Evolutionary conservation across 2,329 filamentous ascomycete species (phyloP).

Genomic region (Teratosphaeria epicoccoides): DNA sequence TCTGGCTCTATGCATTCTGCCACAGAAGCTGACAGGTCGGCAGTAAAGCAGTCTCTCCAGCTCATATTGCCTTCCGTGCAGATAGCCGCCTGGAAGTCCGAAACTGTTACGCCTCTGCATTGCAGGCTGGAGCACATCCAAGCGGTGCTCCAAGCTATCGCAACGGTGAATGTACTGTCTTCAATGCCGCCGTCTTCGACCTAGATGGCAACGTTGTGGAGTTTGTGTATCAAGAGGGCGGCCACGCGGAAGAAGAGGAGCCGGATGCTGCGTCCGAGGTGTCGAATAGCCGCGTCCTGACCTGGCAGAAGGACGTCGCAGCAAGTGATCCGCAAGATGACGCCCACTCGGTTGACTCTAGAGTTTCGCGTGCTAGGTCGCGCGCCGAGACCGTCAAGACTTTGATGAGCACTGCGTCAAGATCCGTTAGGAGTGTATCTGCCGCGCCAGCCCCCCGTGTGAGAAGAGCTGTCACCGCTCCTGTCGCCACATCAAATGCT

Average conservation of each 20-base stretch:
- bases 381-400: constrained; percentile 16
- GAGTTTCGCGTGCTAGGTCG: constrained; percentile 13
- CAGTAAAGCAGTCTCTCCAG: constrained; percentile 21
- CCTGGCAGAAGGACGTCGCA: constrained; percentile 34
- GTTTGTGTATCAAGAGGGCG: constrained; percentile 49
- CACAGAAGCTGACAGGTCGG: not conserved
- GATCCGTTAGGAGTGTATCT: constrained; percentile 9
- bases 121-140: constrained; percentile 53
- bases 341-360: constrained; percentile 14
- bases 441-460: constrained; percentile 9
- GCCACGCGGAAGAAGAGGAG: constrained; percentile 22
- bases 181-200: constrained; percentile 58
- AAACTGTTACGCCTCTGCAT: constrained; percentile 59
- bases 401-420: constrained; percentile 16
- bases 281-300: constrained; percentile 36
- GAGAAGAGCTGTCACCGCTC: constrained; percentile 10
- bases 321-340: constrained; percentile 13
- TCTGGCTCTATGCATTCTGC: constrained; percentile 10
- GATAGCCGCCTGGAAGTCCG: constrained; percentile 54
- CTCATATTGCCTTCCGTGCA: constrained; percentile 51
- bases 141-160: constrained; percentile 47
- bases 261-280: constrained; percentile 25
- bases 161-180: constrained; percentile 44
- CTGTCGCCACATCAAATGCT: constrained; percentile 4
- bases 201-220: constrained; percentile 78